These are phyloP conservation scores for Saururus chinensis DNA, from an alignment of 164 flowering plant species.

Conservation along the genomic window DNA sequence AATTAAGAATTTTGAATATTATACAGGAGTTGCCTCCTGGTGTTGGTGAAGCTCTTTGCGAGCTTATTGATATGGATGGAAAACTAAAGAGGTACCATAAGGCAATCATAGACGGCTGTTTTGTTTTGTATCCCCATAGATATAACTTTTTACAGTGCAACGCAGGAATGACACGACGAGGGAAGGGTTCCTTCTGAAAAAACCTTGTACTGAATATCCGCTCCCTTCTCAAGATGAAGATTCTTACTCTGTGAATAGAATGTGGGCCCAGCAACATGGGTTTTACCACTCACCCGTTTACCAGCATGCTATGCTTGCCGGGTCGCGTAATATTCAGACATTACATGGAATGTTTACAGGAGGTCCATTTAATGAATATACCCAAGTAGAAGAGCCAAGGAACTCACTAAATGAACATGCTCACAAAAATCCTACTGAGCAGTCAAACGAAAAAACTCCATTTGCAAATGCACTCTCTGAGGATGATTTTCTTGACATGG, in stretches of 20 bases:
- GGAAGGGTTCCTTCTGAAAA: constrained; percentile 30
- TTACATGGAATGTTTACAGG: constrained; percentile 24
- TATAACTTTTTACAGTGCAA: constrained; percentile 5
- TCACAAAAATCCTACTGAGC: background rate
- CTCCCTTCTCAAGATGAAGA: constrained; percentile 29
- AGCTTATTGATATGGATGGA: constrained; percentile 61
- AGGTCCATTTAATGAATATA: constrained; percentile 11
- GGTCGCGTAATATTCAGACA: constrained; percentile 24
- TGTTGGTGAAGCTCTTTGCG: constrained; percentile 79
- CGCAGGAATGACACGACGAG: constrained; percentile 16
- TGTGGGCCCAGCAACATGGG: constrained; percentile 30
- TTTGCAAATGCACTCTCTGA: constrained; percentile 47
- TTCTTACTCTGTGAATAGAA: constrained; percentile 24
- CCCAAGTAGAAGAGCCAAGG: constrained; percentile 17
- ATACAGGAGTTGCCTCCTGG: constrained; percentile 74
- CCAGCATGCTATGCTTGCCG: constrained; percentile 31
- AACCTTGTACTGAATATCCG: constrained; percentile 30
- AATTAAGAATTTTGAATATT: background rate
- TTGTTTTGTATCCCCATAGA: background rate
- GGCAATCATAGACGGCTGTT: background rate
- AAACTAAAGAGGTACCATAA: constrained; percentile 33
- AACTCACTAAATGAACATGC: background rate
- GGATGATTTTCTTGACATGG: constrained; percentile 89
- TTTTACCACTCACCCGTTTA: constrained; percentile 42
- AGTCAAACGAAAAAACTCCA: constrained; percentile 32